A percentile compares a stretch with the other conserved stretches of the same genome.
Conservation (phyloP, 208 protist species). For the Leishmania major region DNA sequence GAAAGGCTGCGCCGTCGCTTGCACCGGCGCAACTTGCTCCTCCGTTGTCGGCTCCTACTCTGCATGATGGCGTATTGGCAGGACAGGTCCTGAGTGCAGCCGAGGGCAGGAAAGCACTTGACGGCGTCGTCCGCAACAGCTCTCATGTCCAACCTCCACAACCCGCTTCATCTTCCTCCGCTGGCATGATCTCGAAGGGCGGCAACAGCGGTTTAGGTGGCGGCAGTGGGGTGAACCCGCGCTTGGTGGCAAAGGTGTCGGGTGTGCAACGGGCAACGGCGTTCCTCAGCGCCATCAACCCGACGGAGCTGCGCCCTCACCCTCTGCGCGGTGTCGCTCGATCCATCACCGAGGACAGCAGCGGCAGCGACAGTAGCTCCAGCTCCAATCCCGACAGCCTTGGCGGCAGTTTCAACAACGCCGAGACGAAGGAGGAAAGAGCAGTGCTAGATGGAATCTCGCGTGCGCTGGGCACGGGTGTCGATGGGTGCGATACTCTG, state of each 20-base stretch:
- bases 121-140: not conserved
- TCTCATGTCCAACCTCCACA: not conserved
- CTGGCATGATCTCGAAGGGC: not conserved
- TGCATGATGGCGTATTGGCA: not conserved
- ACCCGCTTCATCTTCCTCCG: not conserved
- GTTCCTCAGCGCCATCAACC: slow-evolving; percentile 29
- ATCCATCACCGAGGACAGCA: not conserved
- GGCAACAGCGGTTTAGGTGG: not conserved
- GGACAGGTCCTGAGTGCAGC: not conserved
- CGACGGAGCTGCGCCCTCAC: slow-evolving; percentile 22
- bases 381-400: not conserved
- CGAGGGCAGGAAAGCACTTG: not conserved
- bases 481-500: not conserved
- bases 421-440: not conserved
- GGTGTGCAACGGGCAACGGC: slow-evolving; percentile 16
- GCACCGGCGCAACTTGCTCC: not conserved
- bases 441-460: not conserved
- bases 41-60: not conserved
- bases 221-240: not conserved
- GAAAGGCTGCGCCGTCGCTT: not conserved
- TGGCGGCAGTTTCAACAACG: not conserved
- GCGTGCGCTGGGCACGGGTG: not conserved
- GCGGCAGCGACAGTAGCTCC: not conserved
- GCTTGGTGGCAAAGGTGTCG: slow-evolving; percentile 7
- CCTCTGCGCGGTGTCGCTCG: slow-evolving; percentile 10